Conservation (phyloP, 306 rosid species). For the Citrullus mucosospermus region DNA sequence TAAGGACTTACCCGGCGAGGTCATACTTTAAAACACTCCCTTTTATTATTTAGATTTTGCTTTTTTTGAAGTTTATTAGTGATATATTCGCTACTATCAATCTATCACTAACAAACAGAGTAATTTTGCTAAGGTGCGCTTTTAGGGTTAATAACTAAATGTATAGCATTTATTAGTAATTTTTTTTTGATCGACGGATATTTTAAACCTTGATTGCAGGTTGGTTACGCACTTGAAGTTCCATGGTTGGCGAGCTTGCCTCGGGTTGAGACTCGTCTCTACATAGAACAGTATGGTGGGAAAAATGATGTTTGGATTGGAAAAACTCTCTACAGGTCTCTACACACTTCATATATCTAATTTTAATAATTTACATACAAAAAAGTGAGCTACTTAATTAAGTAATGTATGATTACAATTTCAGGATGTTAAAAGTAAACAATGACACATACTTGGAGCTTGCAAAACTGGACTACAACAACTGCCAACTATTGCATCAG, state of each 20-base stretch:
- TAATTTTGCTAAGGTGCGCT: too few relatives aligned
- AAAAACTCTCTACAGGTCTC: constrained; percentile 79
- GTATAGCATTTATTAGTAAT: too few relatives aligned
- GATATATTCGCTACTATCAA: too few relatives aligned
- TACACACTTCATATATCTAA: not conserved
- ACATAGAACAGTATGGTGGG: constrained; percentile 76
- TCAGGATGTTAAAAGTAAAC: constrained; percentile 67
- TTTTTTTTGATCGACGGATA: too few relatives aligned
- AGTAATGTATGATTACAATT: not conserved
- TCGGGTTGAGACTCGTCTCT: constrained; percentile 68
- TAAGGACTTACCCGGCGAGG: constrained; percentile 77
- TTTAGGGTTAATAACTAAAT: too few relatives aligned
- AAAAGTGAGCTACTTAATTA: too few relatives aligned
- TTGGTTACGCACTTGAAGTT: constrained; percentile 62
- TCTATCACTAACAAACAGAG: too few relatives aligned
- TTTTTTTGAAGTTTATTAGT: too few relatives aligned
- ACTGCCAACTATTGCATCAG: constrained; percentile 61
- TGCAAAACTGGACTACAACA: constrained; percentile 81
- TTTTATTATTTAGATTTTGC: too few relatives aligned
- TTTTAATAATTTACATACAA: not conserved
- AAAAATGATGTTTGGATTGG: constrained; percentile 86
- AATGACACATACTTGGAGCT: constrained; percentile 62
- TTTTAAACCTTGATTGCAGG: constrained; percentile 27
- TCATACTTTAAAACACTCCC: too few relatives aligned
- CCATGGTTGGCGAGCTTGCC: constrained; percentile 76